Base-by-base conservation (phyloP, 1,284 basidiomycete species). In the Pseudozyma pruni region DNA sequence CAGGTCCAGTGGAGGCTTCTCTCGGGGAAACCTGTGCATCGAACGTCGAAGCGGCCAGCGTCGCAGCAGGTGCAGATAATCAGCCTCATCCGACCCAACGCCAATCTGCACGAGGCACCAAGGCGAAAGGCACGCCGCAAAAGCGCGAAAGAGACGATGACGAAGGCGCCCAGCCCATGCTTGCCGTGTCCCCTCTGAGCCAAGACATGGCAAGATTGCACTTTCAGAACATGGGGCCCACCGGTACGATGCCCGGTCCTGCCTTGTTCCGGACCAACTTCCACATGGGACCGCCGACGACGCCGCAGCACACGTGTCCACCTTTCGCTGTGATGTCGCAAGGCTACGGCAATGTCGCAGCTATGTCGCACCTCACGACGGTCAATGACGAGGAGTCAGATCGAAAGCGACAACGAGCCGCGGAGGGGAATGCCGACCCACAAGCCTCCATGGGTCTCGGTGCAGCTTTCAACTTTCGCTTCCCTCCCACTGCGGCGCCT, bases 181-280 rank as follows among this genome's bases (percentile, higher is more conserved):
- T 59, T 22, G 35, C 42, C 43, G 22, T 66, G 53, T 64, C 68
- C 31, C 68, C 68, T 3, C 53, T 71, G 19, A 60, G 58, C 41
- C 41, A 57, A 20, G 61, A 71, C 38, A 49, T 71, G 49, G 61
- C 57, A 16, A 43, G 56, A 32, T 66, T 71, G 68, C 61, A 66
- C 20, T 71, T 71, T 25, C 37, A 55, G 29, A 37, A 17, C 27
- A 32, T 20, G n/a, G 43, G 20, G 9, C 20, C 41, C n/a, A 8
- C 47, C 23, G 40, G 25, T 8, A 13, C 22, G 17, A 38, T 66
- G 42, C 38, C 46, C 16, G 39, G 46, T 5, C 16, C 51, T 19
- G 47, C 34, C 14, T 51, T 66, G 27, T 59, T 66, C 39, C 42
- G 51, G n/a, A 29, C 50, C 17, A 31, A 33, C 38, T 29, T 66